Evolutionary conservation across 148 eudicot species (phyloP).

Genomic region (Cornus suecica): DNA sequence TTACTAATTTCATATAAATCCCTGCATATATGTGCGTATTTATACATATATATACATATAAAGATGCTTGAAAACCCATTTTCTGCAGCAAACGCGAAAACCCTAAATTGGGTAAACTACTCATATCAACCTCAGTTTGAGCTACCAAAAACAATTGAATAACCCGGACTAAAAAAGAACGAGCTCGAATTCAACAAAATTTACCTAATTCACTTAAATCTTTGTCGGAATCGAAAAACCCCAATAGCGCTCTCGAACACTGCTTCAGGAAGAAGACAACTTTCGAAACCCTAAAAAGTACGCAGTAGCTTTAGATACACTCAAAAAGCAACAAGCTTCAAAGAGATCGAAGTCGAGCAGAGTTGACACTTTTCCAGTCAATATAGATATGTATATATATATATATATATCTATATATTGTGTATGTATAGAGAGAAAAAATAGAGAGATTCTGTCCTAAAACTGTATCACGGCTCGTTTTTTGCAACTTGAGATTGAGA

Average conservation of each 20-base stretch:
- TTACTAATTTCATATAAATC: no score
- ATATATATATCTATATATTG: no score
- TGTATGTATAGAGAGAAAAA: no score
- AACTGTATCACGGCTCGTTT: no score
- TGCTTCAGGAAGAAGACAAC: neutral
- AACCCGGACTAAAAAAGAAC: neutral
- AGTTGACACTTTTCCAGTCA: neutral
- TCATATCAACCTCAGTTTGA: neutral
- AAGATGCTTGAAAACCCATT: neutral
- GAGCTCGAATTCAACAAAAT: neutral
- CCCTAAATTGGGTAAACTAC: neutral
- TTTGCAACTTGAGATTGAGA: no score
- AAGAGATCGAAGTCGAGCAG: neutral
- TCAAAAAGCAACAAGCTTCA: neutral
- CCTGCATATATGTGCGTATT: no score
- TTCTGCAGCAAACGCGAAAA: neutral
- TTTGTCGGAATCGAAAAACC: neutral
- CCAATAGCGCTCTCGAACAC: neutral
- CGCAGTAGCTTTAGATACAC: no score
- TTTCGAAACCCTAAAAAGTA: neutral
- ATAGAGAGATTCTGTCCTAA: no score
- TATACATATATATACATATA: no score
- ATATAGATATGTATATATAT: no score
- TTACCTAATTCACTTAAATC: neutral
- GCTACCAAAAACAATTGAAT: neutral